Base-by-base conservation (phyloP, 2,329 filamentous ascomycete species). In the Fonsecaea monophora region DNA sequence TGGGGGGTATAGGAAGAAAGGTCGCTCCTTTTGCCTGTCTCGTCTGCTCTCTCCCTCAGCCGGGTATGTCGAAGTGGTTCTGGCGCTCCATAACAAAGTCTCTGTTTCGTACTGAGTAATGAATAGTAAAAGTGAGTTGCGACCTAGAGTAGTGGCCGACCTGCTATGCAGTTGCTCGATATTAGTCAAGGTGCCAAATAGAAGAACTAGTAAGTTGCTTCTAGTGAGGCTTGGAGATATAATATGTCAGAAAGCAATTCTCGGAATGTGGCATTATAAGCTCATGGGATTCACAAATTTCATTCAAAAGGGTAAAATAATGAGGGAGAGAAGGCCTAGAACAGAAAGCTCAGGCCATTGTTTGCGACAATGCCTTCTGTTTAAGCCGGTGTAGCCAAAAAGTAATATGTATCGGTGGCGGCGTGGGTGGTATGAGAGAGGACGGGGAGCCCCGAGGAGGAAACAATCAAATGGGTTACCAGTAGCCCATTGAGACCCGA, bases 251-350 rank as follows among this genome's bases (percentile, higher is more conserved):
- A 53, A 34, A 9, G 30, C 18, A 45, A 32, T 40, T 53, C 34
- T 53, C 32, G 30, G 59, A 38, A 54, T 34, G 18, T 54, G 59
- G 35, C 59, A 53, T 38, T 48, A 13, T 35, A 54, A 50, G 12
- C 50, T 45, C 35, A 45, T 18, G 15, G 34, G 59, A 54, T 21
- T 53, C 35, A 37, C 35, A 30, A 42, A 37, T 25, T 61, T 42
- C 53, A 21, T 61, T 61, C 45, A 38, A 61, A 61, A 50, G 45
- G 38, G 59, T 61, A 61, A 61, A 61, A 54, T 35, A 30, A 61
- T 54, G 59, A 61, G 59, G 21, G 12, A n/a, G 15, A 42, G 45
- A n/a, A n/a, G 32, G 7, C 12, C 40, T 42, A 30, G 32, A 53
- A 15, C 35, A 12, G 12, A 40, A 53, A 32, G 12, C 21, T 61